phyloP scores from a whole-genome alignment of 768 basidiomycete genomes.

The Lactarius psammicola region DNA sequence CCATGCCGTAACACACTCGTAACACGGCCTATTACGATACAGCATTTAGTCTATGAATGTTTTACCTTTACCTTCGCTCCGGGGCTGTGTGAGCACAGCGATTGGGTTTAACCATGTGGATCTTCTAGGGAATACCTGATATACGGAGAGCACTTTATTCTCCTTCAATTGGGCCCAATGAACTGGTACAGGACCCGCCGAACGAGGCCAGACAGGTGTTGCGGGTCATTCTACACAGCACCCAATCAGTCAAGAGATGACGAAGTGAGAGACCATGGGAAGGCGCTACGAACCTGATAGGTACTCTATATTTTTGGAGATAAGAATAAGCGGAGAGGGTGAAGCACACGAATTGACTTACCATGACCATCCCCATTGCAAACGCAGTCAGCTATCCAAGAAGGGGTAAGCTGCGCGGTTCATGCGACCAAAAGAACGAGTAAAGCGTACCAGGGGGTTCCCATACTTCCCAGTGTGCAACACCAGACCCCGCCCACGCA shows the following conservation, averaged over 20 bases:
- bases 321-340: conserved; percentile 1
- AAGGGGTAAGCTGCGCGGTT: conserved; percentile 8
- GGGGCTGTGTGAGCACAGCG: neutral
- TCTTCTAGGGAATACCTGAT: neutral
- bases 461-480: conserved; percentile 68
- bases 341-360: conserved; percentile 34
- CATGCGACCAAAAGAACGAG: conserved; percentile 31
- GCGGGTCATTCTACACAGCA: conserved; percentile 56
- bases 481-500: conserved; percentile 72
- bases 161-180: conserved; percentile 71
- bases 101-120: neutral
- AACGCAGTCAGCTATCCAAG: conserved; percentile 54
- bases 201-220: conserved; percentile 79
- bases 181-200: conserved; percentile 84
- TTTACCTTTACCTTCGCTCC: neutral
- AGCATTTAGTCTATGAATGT: neutral
- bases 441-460: conserved; percentile 49
- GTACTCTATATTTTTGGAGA: conserved; percentile 36
- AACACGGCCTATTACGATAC: neutral
- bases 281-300: conserved; percentile 55
- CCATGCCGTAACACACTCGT: neutral
- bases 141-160: neutral
- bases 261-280: neutral
- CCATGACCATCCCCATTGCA: conserved; percentile 93
- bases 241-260: neutral